These are phyloP conservation scores for Aureobasidium sp. DNA, from an alignment of 2,329 filamentous ascomycete genomes.

Conservation along the genomic window DNA sequence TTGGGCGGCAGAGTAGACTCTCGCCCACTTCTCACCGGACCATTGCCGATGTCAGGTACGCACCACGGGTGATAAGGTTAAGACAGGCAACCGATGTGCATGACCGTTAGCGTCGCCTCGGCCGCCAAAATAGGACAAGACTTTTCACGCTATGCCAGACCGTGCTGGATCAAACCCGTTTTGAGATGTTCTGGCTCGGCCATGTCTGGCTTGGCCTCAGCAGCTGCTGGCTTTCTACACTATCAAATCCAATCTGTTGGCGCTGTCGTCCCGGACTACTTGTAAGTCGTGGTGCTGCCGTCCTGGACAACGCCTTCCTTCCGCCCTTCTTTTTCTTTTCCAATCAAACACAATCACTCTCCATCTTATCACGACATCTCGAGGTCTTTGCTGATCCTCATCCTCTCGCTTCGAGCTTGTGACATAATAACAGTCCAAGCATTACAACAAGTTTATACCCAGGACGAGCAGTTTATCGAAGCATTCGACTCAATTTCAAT, in stretches of 20 bases:
- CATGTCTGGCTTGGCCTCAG: slow-evolving; percentile 8
- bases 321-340: background rate
- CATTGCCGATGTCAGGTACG: slow-evolving; percentile 14
- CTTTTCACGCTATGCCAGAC: slow-evolving; percentile 9
- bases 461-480: background rate
- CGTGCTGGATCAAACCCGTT: slow-evolving; percentile 13
- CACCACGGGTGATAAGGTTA: slow-evolving; percentile 7
- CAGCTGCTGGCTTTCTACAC: slow-evolving; percentile 2
- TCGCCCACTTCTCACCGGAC: slow-evolving; percentile 7
- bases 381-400: slow-evolving; percentile 8
- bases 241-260: slow-evolving; percentile 15
- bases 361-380: background rate
- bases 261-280: slow-evolving; percentile 3
- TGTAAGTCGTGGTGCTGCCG: background rate
- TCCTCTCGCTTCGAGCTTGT: slow-evolving; percentile 3
- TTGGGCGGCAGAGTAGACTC: slow-evolving; percentile 2
- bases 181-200: slow-evolving; percentile 13
- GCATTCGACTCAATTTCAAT: background rate
- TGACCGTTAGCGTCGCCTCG: slow-evolving; percentile 13
- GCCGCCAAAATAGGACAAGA: slow-evolving; percentile 9
- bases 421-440: background rate
- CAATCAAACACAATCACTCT: background rate
- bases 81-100: slow-evolving; percentile 15
- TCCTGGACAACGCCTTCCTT: background rate
- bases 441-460: background rate